Evolutionary conservation across 495 filamentous ascomycete genomes (phyloP), one percentile per base, ranked within the genome.

Genomic region (Podospora anserina): DNA sequence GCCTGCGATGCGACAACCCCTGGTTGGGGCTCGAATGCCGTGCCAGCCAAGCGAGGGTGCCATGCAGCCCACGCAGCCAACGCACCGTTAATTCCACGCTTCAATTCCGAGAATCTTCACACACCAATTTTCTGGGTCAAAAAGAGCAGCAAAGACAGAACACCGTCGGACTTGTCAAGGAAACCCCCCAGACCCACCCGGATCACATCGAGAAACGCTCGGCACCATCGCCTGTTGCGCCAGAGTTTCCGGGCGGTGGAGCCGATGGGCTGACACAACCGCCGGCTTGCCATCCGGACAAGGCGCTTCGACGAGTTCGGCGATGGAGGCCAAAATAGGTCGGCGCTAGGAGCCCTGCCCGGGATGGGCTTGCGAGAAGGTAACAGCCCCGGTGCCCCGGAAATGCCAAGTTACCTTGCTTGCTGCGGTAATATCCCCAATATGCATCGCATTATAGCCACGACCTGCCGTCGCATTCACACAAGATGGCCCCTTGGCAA

Each of bases 381-480:
- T 58, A 19, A n/a, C 55, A 58, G 55, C n/a, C n/a, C 55, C 23
- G 59, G 59, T 27, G 28, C 59, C 59, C 59, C 59, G 61, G 61
- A 63, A 49, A 44, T 16, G 20, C 60, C 18, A 62, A 62, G 23
- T 62, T 62, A 3, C 30, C 16, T 18, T 62, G 19, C 56, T 59
- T 59, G 56, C 19, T 13, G 56, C 19, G 18, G 7, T 27, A 59
- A 28, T 63, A 63, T 32, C 34, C 18, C 28, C 34, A 32, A 32
- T 32, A 63, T 26, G 61, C 28, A 58, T 58, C 55, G 23, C 61
- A 63, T 68, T 61, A 66, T 66, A 63, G 64, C 68, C 58, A 63
- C 64, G 64, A 66, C 23, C 28, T 58, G n/a, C 61, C 3, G 68
- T 65, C 11, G 44, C 44, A 59, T 63, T 26, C 55, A 23, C 55